phyloP scores from a whole-genome alignment of 2,329 filamentous ascomycete species.

The Pyrenochaeta sp. region DNA sequence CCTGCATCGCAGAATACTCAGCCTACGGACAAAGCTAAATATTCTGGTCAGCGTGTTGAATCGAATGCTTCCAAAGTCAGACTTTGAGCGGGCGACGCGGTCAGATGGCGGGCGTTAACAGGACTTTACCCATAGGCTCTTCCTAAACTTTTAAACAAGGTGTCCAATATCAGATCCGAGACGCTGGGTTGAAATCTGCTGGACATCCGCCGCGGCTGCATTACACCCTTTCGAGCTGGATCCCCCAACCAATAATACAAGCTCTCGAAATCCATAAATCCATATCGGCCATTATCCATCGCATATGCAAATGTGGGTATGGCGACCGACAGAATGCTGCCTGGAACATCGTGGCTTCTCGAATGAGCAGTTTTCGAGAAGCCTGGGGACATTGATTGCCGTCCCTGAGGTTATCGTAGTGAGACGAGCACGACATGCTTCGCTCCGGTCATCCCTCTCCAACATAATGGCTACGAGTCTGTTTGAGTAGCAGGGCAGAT shows the following conservation, averaged over 20 bases:
- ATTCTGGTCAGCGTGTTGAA: background rate
- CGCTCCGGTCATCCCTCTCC: too few relatives aligned
- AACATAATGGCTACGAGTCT: too few relatives aligned
- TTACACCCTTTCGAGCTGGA: background rate
- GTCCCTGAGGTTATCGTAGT: too few relatives aligned
- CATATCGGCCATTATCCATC: too few relatives aligned
- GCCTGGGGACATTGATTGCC: too few relatives aligned
- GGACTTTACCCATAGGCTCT: conserved; percentile 20
- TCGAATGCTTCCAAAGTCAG: background rate
- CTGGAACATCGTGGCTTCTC: too few relatives aligned
- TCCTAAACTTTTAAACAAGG: conserved; percentile 4
- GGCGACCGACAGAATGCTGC: too few relatives aligned
- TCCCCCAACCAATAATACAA: background rate
- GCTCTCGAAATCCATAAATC: background rate
- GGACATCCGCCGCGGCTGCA: background rate
- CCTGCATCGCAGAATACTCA: background rate
- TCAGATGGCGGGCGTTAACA: conserved; percentile 10
- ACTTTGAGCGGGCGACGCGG: background rate
- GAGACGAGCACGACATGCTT: too few relatives aligned
- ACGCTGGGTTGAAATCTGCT: conserved; percentile 1
- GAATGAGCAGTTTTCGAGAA: too few relatives aligned
- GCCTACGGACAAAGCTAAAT: background rate
- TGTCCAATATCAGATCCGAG: conserved; percentile 6
- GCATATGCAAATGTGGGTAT: too few relatives aligned
- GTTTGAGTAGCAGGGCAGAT: too few relatives aligned